Conservation (phyloP, 441 rosid genomes). For the Rhodomyrtus psidioides region DNA sequence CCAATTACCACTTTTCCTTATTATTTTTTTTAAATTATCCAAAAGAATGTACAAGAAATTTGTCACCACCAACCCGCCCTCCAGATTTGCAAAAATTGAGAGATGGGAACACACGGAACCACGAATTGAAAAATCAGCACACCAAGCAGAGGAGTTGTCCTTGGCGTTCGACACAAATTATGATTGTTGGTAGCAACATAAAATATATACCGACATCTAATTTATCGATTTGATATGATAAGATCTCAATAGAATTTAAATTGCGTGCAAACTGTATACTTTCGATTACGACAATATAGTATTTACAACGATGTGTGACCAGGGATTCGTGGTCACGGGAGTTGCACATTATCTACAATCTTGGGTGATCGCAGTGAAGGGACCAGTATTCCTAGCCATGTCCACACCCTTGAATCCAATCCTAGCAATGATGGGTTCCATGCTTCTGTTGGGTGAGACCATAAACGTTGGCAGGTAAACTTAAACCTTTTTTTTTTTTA, state of each 20-base stretch:
- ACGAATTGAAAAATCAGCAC: not conserved
- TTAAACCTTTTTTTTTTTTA: no score
- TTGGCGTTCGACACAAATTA: not conserved
- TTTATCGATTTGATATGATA: not conserved
- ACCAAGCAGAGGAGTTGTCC: not conserved
- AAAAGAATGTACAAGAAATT: not conserved
- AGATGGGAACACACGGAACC: not conserved
- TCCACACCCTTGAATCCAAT: not conserved
- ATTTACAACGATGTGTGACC: not conserved
- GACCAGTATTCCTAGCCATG: not conserved
- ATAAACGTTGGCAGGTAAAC: not conserved
- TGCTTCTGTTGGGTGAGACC: not conserved
- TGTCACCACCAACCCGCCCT: not conserved
- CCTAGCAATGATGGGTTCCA: not conserved
- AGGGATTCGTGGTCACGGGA: not conserved
- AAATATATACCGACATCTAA: not conserved
- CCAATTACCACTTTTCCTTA: not conserved
- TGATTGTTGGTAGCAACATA: not conserved
- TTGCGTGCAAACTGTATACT: not conserved
- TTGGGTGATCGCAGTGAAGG: not conserved
- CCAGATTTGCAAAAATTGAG: not conserved
- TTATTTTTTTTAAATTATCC: not conserved
- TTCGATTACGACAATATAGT: not conserved
- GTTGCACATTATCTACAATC: not conserved
- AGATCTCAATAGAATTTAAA: not conserved